Base-by-base conservation (phyloP, 495 filamentous ascomycete species). In the Aspergillus saccharolyticus region DNA sequence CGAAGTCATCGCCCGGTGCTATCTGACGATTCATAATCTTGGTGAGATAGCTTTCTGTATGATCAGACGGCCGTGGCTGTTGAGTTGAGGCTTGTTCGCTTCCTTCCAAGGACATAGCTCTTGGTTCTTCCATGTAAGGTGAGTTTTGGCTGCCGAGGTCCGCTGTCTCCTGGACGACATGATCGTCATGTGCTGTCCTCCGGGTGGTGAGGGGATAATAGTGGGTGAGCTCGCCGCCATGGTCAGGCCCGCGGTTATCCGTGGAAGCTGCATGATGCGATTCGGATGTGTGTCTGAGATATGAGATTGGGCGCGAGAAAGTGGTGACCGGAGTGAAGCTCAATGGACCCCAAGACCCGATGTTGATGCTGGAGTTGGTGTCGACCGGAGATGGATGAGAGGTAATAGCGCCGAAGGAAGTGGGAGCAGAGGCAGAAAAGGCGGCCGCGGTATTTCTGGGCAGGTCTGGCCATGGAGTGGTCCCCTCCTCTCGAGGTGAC, bases 231-330 rank as follows among this genome's bases (percentile, higher is more conserved):
- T 49, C 28, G 15, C 44, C 22, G 20, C 19, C 15, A 42, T 58
- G 50, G 44, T 53, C 55, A 10, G 44, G 21, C 16, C 54, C 15
- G 39, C n/a, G 49, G 16, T 33, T 28, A 16, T 53, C 43, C 42
- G 39, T 25, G 17, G 50, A 58, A 9, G 44, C 45, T 1, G 62
- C 44, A 9, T 63, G 56, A 42, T 58, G 53, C n/a, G 66, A 47
- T 44, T 68, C 67, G 1, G 62, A 17, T 6, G 70, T 61, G 16
- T 71, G 69, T 7, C 72, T 73, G 55, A 76, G 63, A 46, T 71
- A 73, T 1, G 72, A 77, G 10, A 67, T 63, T 18, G 73, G 69
- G 45, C 70, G 70, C 1, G 74, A 71, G 0, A 72, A 15, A 39
- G 33, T 63, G 0, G 67, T 57, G 43, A 55, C 69, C n/a, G 67